phyloP scores from a whole-genome alignment of 768 basidiomycete genomes.

The Chalciporus pseudorubinellus region DNA sequence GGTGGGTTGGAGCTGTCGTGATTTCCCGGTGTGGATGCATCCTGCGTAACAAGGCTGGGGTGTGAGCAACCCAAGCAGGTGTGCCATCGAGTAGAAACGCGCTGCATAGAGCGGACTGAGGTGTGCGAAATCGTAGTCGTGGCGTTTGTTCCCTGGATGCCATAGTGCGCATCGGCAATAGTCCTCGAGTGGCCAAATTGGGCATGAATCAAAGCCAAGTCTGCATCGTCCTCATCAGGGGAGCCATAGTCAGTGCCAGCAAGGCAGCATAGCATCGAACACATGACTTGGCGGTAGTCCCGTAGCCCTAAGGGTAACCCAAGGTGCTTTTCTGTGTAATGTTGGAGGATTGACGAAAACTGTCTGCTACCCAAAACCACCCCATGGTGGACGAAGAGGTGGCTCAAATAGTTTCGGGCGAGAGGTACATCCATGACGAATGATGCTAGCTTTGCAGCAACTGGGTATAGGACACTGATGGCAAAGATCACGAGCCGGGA shows the following conservation, averaged over 20 bases:
- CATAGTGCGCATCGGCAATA: background rate
- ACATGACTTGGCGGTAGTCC: background rate
- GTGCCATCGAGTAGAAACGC: conserved; percentile 1
- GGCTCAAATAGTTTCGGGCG: background rate
- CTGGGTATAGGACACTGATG: background rate
- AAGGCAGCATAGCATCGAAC: background rate
- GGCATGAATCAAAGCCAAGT: background rate
- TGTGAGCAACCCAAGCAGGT: background rate
- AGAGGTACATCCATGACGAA: background rate
- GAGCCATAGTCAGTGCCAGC: too few relatives aligned
- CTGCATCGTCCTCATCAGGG: background rate
- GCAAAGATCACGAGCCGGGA: conserved; percentile 4
- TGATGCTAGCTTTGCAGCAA: background rate
- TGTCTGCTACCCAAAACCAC: background rate
- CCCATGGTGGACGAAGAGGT: conserved; percentile 4
- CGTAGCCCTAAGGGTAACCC: background rate
- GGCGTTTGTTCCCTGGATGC: background rate
- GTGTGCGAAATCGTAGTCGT: background rate
- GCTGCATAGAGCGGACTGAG: background rate
- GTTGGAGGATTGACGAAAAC: too few relatives aligned
- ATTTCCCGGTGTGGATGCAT: too few relatives aligned
- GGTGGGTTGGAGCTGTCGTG: background rate
- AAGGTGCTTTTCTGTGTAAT: background rate
- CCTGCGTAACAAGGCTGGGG: too few relatives aligned
- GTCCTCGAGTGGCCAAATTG: background rate